Evolutionary conservation across 306 rosid species (phyloP).

Genomic region (Prunus davidiana): DNA sequence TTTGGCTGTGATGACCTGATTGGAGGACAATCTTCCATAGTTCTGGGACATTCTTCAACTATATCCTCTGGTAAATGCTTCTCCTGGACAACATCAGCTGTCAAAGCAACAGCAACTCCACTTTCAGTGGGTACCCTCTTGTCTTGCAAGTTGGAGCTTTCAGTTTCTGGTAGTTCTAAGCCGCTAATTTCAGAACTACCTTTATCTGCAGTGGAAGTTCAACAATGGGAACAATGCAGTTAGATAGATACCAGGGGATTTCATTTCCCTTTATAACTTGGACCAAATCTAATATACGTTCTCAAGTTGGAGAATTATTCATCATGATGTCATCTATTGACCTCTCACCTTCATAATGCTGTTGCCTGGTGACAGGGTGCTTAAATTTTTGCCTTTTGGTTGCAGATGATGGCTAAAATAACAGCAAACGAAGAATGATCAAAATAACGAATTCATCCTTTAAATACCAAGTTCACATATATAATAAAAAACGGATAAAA

Average conservation of each 20-base stretch:
- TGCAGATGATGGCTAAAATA: conserved; percentile 52
- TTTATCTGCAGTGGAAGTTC: conserved; percentile 44
- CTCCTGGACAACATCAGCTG: conserved; percentile 32
- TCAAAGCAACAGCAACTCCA: conserved; percentile 20
- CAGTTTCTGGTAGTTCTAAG: conserved; percentile 29
- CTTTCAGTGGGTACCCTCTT: conserved; percentile 24
- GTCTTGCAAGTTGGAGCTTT: conserved; percentile 30
- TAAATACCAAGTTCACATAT: background rate
- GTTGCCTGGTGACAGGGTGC: conserved; percentile 39
- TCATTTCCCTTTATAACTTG: conserved; percentile 18
- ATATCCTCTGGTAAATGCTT: conserved; percentile 35
- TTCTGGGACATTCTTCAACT: conserved; percentile 30
- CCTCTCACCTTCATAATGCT: conserved; percentile 54
- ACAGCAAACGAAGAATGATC: conserved; percentile 16
- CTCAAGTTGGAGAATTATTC: conserved; percentile 11
- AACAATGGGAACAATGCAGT: conserved; percentile 12
- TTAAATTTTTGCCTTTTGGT: conserved; percentile 52
- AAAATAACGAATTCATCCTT: conserved; percentile 9
- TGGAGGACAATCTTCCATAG: conserved; percentile 25
- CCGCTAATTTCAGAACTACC: conserved; percentile 29
- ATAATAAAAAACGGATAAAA: background rate
- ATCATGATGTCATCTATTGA: conserved; percentile 13
- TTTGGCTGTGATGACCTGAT: conserved; percentile 19
- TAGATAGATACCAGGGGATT: conserved; percentile 21
- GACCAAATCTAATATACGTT: conserved; percentile 6